These are phyloP conservation scores for Mariannaea elegans DNA, from an alignment of 2,329 filamentous ascomycete species.

Conservation along the genomic window DNA sequence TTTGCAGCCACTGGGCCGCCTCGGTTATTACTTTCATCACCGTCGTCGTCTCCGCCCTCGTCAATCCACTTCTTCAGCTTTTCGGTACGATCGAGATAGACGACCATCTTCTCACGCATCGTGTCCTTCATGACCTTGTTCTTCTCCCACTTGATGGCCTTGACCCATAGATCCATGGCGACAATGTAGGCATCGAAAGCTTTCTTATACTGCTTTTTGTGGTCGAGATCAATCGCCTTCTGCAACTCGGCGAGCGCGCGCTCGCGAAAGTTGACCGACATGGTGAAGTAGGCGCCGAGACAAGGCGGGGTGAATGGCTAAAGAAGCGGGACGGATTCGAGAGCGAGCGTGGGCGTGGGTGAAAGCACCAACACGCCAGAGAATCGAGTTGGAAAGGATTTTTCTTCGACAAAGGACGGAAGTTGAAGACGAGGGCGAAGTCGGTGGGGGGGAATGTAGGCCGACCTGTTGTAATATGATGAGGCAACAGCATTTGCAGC, in stretches of 20 bases:
- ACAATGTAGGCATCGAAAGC: slow-evolving; percentile 97
- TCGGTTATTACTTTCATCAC: slow-evolving; percentile 62
- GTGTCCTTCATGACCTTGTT: slow-evolving; percentile 97
- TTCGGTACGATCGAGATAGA: slow-evolving; percentile 99
- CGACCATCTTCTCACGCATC: slow-evolving; percentile 92
- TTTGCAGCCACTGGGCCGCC: slow-evolving; percentile 68
- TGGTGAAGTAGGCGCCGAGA: slow-evolving; percentile 53
- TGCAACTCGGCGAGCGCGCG: slow-evolving; percentile 97
- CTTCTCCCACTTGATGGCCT: slow-evolving; percentile 99
- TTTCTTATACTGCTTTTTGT: slow-evolving; percentile 94
- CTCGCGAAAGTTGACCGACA: slow-evolving; percentile 97
- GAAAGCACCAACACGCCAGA: slow-evolving; percentile 13
- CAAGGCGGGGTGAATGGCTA: slow-evolving; percentile 27
- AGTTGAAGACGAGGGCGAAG: background rate
- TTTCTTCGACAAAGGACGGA: background rate
- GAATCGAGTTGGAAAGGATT: background rate
- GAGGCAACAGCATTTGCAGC: slow-evolving; percentile 19
- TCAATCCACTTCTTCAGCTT: slow-evolving; percentile 95
- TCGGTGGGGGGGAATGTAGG: background rate
- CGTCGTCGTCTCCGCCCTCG: slow-evolving; percentile 73
- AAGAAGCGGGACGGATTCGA: slow-evolving; percentile 1
- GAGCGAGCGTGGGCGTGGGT: slow-evolving; percentile 6
- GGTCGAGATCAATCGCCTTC: slow-evolving; percentile 96
- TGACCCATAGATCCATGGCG: slow-evolving; percentile 97
- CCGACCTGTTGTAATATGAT: slow-evolving; percentile 7